Evolutionary conservation across 257 asterid genomes (phyloP).

Genomic region (Cinchona pubescens): DNA sequence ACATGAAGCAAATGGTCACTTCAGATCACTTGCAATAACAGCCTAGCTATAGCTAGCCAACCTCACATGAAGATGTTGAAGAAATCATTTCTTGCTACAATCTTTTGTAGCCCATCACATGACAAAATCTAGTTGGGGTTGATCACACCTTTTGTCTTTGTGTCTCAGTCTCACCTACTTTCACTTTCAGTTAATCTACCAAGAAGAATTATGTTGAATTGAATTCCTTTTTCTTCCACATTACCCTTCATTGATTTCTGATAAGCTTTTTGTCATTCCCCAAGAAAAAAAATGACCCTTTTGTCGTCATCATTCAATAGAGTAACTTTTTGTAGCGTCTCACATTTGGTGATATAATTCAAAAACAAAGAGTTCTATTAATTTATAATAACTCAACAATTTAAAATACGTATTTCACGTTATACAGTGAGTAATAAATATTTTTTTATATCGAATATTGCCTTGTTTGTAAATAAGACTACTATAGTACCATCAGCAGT

Average conservation of each 20-base stretch:
- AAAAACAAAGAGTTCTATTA: too few species aligned
- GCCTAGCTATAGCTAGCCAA: constrained; percentile 7
- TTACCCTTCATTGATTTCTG: constrained; percentile 16
- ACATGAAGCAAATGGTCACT: constrained; percentile 20
- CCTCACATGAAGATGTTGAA: constrained; percentile 30
- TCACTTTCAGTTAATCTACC: constrained; percentile 22
- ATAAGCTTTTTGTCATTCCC: constrained; percentile 15
- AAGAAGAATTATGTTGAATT: constrained; percentile 12
- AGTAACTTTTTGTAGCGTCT: too few species aligned
- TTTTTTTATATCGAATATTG: too few species aligned
- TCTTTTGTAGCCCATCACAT: constrained; percentile 9
- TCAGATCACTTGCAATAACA: constrained; percentile 10
- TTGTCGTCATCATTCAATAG: constrained; percentile 9
- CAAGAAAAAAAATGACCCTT: constrained; percentile 12
- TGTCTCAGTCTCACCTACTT: constrained; percentile 6
- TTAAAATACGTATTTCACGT: too few species aligned
- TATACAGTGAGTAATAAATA: too few species aligned
- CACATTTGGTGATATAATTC: too few species aligned
- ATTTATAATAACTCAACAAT: too few species aligned
- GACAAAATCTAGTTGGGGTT: constrained; percentile 23
- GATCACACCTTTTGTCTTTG: constrained; percentile 10
- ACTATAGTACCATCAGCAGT: not conserved
- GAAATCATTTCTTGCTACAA: constrained; percentile 5
- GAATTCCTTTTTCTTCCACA: constrained; percentile 16
- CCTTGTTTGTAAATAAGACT: not conserved